These are phyloP conservation scores for Bruguiera gymnorhiza DNA, from an alignment of 345 rosid genomes.

Conservation along the genomic window DNA sequence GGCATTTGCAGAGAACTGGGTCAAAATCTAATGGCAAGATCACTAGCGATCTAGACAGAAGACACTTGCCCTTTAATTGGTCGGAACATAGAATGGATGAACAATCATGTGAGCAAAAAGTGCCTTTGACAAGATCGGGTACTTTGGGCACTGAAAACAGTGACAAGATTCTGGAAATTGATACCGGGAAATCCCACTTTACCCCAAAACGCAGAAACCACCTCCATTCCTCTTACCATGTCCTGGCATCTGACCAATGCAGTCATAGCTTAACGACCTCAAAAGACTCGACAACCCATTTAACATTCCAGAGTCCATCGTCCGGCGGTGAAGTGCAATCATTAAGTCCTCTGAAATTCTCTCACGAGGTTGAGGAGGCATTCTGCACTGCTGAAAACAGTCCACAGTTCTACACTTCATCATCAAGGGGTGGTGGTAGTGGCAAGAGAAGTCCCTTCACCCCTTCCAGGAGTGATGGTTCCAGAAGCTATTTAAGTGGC, in stretches of 20 bases:
- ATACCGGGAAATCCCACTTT: slow-evolving; percentile 47
- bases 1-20: slow-evolving; percentile 52
- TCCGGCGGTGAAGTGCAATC: slow-evolving; percentile 62
- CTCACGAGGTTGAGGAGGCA: slow-evolving; percentile 43
- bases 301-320: slow-evolving; percentile 44
- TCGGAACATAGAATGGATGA: slow-evolving; percentile 32
- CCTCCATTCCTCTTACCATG: slow-evolving; percentile 39
- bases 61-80: slow-evolving; percentile 25
- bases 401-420: slow-evolving; percentile 64
- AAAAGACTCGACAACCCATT: slow-evolving; percentile 52
- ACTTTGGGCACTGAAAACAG: slow-evolving; percentile 46
- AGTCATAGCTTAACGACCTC: slow-evolving; percentile 41
- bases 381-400: slow-evolving; percentile 69
- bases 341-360: slow-evolving; percentile 34
- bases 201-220: slow-evolving; percentile 47
- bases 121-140: slow-evolving; percentile 26
- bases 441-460: slow-evolving; percentile 61
- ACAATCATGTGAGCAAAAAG: slow-evolving; percentile 33
- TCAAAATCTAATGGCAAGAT: slow-evolving; percentile 47
- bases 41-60: slow-evolving; percentile 28
- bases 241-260: slow-evolving; percentile 35
- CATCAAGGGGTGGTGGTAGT: slow-evolving; percentile 62
- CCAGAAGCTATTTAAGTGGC: slow-evolving; percentile 59
- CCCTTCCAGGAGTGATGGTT: slow-evolving; percentile 64
- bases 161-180: slow-evolving; percentile 73